Evolutionary conservation across 2,329 filamentous ascomycete species (phyloP), one percentile per base, ranked within the genome.

Genomic region (Colletotrichum incanum): DNA sequence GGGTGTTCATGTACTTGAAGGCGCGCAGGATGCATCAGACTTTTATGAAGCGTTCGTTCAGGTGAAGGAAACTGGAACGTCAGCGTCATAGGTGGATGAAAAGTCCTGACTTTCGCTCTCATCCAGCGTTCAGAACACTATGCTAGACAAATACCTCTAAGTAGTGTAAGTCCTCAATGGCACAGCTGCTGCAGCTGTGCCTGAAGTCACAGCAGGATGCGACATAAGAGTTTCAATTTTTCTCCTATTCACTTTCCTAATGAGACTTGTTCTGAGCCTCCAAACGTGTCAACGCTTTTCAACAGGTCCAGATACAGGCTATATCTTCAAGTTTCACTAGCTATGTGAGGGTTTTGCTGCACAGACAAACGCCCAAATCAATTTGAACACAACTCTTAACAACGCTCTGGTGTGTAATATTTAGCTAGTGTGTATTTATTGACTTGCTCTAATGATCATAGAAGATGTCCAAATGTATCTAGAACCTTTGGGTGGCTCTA

Each of bases 21-120:
- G 73, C 0, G 60, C 67, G 4, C 69, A 71, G 37, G 74, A 77
- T 59, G 11, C 47, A 1, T 54, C 59, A 7, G 74, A 75, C 18
- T 73, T 76, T 23, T 70, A 75, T 56, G 74, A 76, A 39, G 50
- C 72, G 5, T 77, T 78, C 45, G 63, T 75, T 45, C 70, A 73
- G 31, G 65, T 73, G 4, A 77, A 73, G 34, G 67, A 75, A 18
- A 50, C 12, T 6, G 45, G 59, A 52, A 23, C 63, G 37, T 6
- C 52, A 20, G 20, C 9, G 1, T n/a, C n/a, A 23, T 56, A 23
- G 16, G n/a, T 23, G 31, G 16, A 23, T n/a, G 4, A 3, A 3
- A 28, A 5, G 14, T 18, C 16, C 12, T 23, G 5, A 14, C 14
- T 28, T 18, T 16, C 14, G 6, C 12, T 16, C 5, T 14, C 12